Conservation (phyloP, 2,329 filamentous ascomycete species). For the Fusarium brevicatenulatum region DNA sequence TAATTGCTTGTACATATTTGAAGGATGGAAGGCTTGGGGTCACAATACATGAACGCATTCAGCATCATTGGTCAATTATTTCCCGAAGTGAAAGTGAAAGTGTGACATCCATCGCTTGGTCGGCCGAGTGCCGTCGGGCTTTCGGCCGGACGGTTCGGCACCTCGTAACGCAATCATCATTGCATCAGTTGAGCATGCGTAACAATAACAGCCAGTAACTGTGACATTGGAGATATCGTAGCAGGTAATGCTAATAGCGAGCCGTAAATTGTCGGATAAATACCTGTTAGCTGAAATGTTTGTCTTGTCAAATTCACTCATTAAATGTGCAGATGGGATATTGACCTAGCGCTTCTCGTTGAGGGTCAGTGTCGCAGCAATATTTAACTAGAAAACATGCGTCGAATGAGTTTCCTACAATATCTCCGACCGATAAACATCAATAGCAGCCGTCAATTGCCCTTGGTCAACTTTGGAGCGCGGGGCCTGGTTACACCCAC, state of each 20-base stretch:
- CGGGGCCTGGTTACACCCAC: fast-evolving
- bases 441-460: too few species aligned
- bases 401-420: fast-evolving
- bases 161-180: neutral
- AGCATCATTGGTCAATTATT: neutral
- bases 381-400: fast-evolving
- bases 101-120: neutral
- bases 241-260: fast-evolving
- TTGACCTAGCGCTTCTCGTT: fast-evolving
- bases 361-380: fast-evolving
- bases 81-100: neutral
- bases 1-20: neutral
- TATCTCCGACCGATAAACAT: neutral
- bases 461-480: too few species aligned
- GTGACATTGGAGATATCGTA: too few species aligned
- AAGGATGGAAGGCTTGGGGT: neutral
- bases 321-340: fast-evolving
- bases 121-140: neutral
- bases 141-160: neutral
- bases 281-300: neutral
- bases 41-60: neutral
- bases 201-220: neutral
- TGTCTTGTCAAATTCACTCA: neutral
- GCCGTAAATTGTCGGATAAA: fast-evolving
- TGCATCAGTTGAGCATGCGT: neutral